Base-by-base conservation (phyloP, 192 early-diverging fungal species). In the Thamnidium elegans region DNA sequence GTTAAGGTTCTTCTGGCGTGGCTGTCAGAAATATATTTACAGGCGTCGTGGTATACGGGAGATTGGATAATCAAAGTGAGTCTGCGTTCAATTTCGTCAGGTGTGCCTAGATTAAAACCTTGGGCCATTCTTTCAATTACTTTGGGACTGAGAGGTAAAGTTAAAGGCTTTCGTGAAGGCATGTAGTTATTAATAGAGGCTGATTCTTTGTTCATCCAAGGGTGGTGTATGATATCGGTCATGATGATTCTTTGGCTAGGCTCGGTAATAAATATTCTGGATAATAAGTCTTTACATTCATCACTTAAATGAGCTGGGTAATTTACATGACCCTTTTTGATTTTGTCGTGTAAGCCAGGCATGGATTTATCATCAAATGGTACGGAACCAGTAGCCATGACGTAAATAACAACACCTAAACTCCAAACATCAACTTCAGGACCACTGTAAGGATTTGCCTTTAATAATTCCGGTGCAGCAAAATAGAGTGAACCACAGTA, bases 391-490 rank as follows among this genome's bases (percentile, higher is more conserved):
- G 89, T 91, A 3, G 92, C 78, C 73, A 94, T 82, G 19, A 91
- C 91, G 66, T 90, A 94, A n/a, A 94, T 72, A 39, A 94, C 89
- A 39, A 94, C 89, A 15, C 92, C 91, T 80, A 87, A 74, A 74
- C 89, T 90, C 92, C 92, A 94, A 68, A 94, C 86, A 72, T 94
- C 92, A 2, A 94, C 89, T 73, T 94, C 92, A 17, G 92, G 92
- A 1, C 92, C 92, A 17, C 79, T 85, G 64, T 94, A 94, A 53
- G 85, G 86, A 39, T 86, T 87, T 11, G 89, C 90, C 43, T 89
- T 80, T 53, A 94, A 82, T 79, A 94, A 87, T 69, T 94, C 92
- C 5, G 92, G 92, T 3, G 92, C 89, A 10, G 90, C 90, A 66
- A 92, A 94, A 65, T 91, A 91, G 7, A 91, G 88, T 14, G 81